Evolutionary conservation across 2,329 filamentous ascomycete genomes (phyloP), one percentile per base, ranked within the genome.

Genomic region (Trichoderma sp.): DNA sequence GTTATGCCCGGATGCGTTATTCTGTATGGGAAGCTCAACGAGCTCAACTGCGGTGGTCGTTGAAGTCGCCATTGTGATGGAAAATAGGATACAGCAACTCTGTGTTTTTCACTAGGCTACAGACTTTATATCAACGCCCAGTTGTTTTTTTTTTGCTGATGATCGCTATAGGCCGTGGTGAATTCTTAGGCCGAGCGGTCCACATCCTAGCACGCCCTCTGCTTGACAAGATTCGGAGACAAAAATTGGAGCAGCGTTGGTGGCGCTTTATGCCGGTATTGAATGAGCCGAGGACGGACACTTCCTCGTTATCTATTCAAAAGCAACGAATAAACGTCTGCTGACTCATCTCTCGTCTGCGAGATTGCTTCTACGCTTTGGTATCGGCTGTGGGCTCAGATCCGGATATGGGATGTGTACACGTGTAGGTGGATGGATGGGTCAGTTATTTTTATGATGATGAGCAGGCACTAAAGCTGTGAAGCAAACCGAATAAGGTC

Each of bases 31-130:
- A 18, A 71, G 36, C 24, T 66, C 32, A 51, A 51, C 30, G 51
- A 71, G 70, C 30, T 71, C 70, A 32, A 71, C 53, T 2, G 70
- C 70, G 7, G 70, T 71, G 21, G 70, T 60, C 8, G 70, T 71
- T 21, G 70, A 71, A 1, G 62, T 71, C 14, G 70, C 56, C 14
- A 61, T 39, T 32, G 56, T 30, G 36, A 69, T 61, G 6, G 15
- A 26, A 57, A 15, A 21, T 1, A 30, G 0, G 4, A 36, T 36
- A 15, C 18, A 14, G 6, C 64, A 36, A 11, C 7, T 14, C 21
- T 57, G 28, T 36, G 39, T 57, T n/a, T 56, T 11, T 21, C 15
- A 15, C 11, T 6, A n/a, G 32, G 12, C 7, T 2, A 15, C 7
- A 56, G 12, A 4, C 8, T 32, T 36, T n/a, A 18, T 7, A 18